Percentiles rank a stretch among this genome's conserved stretches.
phyloP scores from a whole-genome alignment of 176 grass and related monocot genomes.

The Zoysia japonica region DNA sequence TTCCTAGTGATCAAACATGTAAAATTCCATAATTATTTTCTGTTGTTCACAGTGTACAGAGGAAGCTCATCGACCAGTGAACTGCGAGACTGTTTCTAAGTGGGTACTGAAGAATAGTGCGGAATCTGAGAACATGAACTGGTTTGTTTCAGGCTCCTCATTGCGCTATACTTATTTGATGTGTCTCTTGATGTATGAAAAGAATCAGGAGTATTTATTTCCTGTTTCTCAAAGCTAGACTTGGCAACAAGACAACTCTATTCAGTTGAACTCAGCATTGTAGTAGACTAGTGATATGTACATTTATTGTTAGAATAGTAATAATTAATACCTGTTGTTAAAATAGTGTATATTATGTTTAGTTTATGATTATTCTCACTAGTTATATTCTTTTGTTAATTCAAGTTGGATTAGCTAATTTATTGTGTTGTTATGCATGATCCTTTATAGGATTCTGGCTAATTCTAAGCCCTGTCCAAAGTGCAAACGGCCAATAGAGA shows the following conservation, averaged over 20 bases:
- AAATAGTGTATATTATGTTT: slow-evolving; percentile 6
- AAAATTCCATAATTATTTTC: slow-evolving; percentile 12
- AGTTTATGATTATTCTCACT: neutral
- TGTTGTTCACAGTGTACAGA: slow-evolving; percentile 73
- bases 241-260: neutral
- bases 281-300: neutral
- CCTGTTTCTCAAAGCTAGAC: neutral
- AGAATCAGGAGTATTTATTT: neutral
- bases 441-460: slow-evolving; percentile 82
- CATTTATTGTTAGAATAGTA: neutral
- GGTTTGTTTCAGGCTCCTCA: slow-evolving; percentile 49
- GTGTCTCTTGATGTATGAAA: neutral
- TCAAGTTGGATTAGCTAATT: slow-evolving; percentile 35
- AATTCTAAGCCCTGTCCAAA: slow-evolving; percentile 98
- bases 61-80: slow-evolving; percentile 92
- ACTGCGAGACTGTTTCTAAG: slow-evolving; percentile 75
- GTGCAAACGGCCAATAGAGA: slow-evolving; percentile 96
- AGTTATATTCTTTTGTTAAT: neutral
- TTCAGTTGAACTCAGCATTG: slow-evolving; percentile 12
- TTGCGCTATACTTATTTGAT: slow-evolving; percentile 3
- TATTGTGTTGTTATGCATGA: slow-evolving; percentile 35
- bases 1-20: neutral
- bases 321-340: neutral
- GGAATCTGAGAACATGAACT: slow-evolving; percentile 99
- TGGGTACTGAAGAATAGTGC: slow-evolving; percentile 97